phyloP scores from a whole-genome alignment of 163 green algal genomes.

The Prototheca cutis region DNA sequence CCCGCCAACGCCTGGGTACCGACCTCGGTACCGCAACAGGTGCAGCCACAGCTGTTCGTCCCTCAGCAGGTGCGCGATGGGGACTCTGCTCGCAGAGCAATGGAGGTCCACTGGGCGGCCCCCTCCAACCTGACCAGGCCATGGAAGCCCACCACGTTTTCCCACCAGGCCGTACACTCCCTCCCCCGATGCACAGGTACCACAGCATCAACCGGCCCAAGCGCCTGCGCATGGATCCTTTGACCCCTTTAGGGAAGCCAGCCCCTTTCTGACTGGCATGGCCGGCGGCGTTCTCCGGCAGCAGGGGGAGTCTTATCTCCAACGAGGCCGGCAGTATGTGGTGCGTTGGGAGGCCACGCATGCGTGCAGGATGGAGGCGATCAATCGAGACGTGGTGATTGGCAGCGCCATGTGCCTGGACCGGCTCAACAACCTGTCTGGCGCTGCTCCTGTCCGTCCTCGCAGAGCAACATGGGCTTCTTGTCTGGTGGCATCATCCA shows the following conservation, averaged over 20 bases:
- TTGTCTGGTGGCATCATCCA: conserved; percentile 63
- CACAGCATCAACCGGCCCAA: neutral
- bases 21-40: neutral
- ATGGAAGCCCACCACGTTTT: no score
- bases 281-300: conserved; percentile 40
- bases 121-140: no score
- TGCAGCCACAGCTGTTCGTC: conserved; percentile 9
- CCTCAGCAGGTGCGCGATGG: conserved; percentile 15
- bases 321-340: conserved; percentile 37
- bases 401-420: no score
- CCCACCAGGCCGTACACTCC: no score
- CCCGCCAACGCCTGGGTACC: neutral
- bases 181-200: neutral
- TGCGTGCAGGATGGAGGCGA: no score
- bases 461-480: conserved; percentile 56
- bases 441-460: no score
- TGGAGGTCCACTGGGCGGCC: no score
- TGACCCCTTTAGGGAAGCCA: conserved; percentile 2
- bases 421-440: no score
- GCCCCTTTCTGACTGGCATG: conserved; percentile 29
- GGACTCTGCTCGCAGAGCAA: no score
- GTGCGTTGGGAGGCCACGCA: neutral
- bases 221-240: conserved; percentile 1
- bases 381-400: no score
- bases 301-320: conserved; percentile 37